Base-by-base conservation (phyloP, 176 grass and related monocot species). In the Leersia perrieri region DNA sequence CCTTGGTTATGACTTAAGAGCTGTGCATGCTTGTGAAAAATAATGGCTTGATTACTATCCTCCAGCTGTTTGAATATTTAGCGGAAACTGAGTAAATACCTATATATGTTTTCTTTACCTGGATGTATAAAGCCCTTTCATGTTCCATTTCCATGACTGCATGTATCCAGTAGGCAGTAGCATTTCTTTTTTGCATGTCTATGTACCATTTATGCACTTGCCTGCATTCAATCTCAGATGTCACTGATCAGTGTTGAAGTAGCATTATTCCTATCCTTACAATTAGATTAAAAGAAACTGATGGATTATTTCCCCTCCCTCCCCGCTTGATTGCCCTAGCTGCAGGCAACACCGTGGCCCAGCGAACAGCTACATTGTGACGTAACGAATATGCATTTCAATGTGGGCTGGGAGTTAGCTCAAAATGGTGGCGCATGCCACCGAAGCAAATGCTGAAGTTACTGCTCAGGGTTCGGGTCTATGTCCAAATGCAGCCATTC, bases 21-120 rank as follows among this genome's bases (percentile, higher is more conserved):
- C 79, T 92, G 63, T 85, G 57, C 67, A 80, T 80, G 82, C 77
- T 92, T 74, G 62, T 85, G 84, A 80, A 76, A 89, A 76, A 83
- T 82, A 85, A 82, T 86, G 79, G 77, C 83, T 70, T 86, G 41
- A 51, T 66, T 74, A 85, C 55, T 85, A 80, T 66, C 58, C 61
- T 80, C 58, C 74, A 75, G 33, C 35, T 88, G 69, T 73, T 81
- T 76, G 79, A 71, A 62, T 22, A 33, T 57, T 76, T 84, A 28
- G 35, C 70, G n/a, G 66, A 3, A 69, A 72, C 15, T 72, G 55
- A 22, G 66, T 71, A 58, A 58, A 58, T 25, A n/a, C n/a, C 53
- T 25, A 58, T 41, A 40, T 39, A 64, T 72, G 40, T 36, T 70
- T 70, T 9, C n/a, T 25, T 26, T 5, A 51, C 11, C 30, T 32